Evolutionary conservation across 2,329 filamentous ascomycete genomes (phyloP), one percentile per base, ranked within the genome.

Genomic region (Penicillium sp.): DNA sequence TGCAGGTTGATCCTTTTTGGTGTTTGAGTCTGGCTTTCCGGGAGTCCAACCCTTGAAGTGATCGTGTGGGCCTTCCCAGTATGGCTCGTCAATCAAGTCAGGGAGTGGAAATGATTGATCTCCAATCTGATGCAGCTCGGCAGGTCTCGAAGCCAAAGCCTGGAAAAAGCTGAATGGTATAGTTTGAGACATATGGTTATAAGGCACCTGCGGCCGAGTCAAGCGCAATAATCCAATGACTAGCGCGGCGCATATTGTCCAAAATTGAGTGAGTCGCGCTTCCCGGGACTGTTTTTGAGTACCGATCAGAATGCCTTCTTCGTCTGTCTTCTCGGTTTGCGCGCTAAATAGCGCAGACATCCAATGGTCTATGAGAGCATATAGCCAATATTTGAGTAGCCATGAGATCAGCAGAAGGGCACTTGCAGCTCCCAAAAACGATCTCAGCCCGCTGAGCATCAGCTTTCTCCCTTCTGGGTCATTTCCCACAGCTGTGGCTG

Each of bases 41-140:
- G 63, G 63, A 2, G 58, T 56, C 64, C 64, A 66, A 28, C 64
- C 64, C 46, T 64, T 65, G 56, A 58, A 66, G 37, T 63, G 53
- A 5, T 53, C 61, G 9, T 53, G 32, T 9, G 58, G 49, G 6
- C 53, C 50, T 42, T 66, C 61, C 64, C 64, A 67, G 24, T 59
- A 55, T 10, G 60, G 48, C n/a, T 54, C 43, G n/a, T 45, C 51
- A 48, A 64, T 45, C 35, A 65, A 43, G 1, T 60, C 51, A 2
- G 57, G 45, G 2, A 65, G 47, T 6, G 64, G 64, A 43, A 66
- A 66, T 2, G 53, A 45, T 15, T 61, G 47, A 13, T 44, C 48
- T 7, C 54, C 46, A 7, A 37, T 42, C 8, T 49, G 43, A 24
- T 43, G 43, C 6, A 38, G 39, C 9, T 42, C 42, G 13, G 43